Conservation (phyloP, 345 rosid genomes). For the Syzygium jambos region DNA sequence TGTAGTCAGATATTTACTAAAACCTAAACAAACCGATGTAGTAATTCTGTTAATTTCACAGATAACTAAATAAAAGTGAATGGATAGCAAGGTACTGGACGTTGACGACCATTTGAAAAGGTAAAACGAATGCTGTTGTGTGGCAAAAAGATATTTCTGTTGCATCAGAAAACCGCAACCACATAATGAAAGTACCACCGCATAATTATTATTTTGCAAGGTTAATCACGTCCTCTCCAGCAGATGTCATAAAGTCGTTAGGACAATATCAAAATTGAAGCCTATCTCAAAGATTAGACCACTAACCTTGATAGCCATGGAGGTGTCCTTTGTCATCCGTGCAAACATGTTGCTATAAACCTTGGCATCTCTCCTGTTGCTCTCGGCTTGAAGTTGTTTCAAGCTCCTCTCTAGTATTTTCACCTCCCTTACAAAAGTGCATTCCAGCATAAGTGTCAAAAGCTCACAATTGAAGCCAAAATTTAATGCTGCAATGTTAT, state of each 20-base stretch:
- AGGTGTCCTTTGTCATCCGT: conserved; percentile 4
- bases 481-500: not conserved
- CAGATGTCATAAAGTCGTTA: not conserved
- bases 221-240: not conserved
- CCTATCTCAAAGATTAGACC: not conserved
- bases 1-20: not conserved
- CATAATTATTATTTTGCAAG: not conserved
- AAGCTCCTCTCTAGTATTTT: conserved; percentile 30
- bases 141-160: not conserved
- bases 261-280: not conserved
- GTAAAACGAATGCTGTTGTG: not conserved
- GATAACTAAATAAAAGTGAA: not conserved
- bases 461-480: not conserved
- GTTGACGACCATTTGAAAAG: not conserved
- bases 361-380: conserved; percentile 44
- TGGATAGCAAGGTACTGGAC: not conserved
- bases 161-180: not conserved
- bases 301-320: conserved; percentile 24
- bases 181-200: not conserved
- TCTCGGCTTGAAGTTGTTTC: conserved; percentile 38
- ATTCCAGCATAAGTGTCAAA: not conserved
- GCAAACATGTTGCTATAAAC: conserved; percentile 47
- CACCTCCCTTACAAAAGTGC: conserved; percentile 33
- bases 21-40: not conserved
- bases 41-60: not conserved